A percentile compares a stretch with the other conserved stretches of the same genome.
phyloP scores from a whole-genome alignment of 2,329 filamentous ascomycete species.

The Cordyceps cateniannulata region DNA sequence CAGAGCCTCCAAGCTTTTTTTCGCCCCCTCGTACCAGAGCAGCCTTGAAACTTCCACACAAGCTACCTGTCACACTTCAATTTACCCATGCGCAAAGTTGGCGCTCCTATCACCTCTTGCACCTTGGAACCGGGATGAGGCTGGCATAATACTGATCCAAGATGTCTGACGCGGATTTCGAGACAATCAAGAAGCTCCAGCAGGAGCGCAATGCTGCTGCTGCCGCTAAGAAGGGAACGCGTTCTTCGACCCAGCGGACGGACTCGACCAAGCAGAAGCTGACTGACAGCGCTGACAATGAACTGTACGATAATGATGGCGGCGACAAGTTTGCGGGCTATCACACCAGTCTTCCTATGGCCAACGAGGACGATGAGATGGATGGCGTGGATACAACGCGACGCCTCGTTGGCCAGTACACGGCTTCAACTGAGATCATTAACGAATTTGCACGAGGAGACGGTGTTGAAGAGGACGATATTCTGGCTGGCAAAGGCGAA shows the following conservation, averaged over 20 bases:
- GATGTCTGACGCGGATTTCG: constrained; percentile 78
- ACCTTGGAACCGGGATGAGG: constrained; percentile 38
- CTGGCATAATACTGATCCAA: constrained; percentile 31
- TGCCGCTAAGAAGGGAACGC: constrained; percentile 73
- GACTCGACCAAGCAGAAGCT: constrained; percentile 89
- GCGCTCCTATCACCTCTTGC: constrained; percentile 27
- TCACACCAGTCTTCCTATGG: constrained; percentile 77
- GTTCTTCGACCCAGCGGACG: constrained; percentile 70
- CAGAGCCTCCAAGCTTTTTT: constrained; percentile 20
- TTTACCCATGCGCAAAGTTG: constrained; percentile 30
- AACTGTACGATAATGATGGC: constrained; percentile 75
- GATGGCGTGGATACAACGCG: constrained; percentile 65
- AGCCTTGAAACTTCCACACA: constrained; percentile 20
- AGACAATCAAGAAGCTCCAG: constrained; percentile 80
- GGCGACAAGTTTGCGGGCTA: constrained; percentile 83
- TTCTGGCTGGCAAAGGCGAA: constrained; percentile 73
- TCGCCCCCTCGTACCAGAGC: constrained; percentile 23
- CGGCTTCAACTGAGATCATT: constrained; percentile 83
- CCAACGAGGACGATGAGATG: constrained; percentile 74
- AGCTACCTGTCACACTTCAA: constrained; percentile 23
- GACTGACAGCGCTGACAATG: constrained; percentile 81
- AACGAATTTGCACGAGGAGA: constrained; percentile 84
- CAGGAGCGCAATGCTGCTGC: constrained; percentile 83
- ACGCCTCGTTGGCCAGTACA: constrained; percentile 89
- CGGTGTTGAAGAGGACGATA: constrained; percentile 87